A percentile compares a stretch with the other conserved stretches of the same genome.
Conservation (phyloP, 192 early-diverging fungal genomes). For the Obelidium mucronatum region DNA sequence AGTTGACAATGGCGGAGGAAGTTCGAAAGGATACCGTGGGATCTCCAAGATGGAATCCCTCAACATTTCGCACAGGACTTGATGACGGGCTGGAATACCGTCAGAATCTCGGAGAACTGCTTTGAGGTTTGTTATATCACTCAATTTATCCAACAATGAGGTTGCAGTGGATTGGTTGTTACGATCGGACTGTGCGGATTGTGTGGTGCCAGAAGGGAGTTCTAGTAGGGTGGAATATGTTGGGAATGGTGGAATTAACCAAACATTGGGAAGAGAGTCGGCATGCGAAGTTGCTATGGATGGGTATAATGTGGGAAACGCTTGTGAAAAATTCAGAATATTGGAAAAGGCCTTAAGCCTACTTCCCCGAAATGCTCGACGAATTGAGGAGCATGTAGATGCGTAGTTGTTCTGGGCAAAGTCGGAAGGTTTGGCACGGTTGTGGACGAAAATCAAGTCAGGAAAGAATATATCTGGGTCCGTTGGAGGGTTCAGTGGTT, state of each 20-base stretch:
- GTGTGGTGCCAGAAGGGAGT: too few relatives aligned
- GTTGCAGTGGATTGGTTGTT: not conserved
- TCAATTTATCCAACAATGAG: not conserved
- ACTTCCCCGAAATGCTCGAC: constrained; percentile 13
- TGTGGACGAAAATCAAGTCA: constrained; percentile 29
- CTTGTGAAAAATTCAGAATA: not conserved
- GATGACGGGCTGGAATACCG: constrained; percentile 15
- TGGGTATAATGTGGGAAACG: constrained; percentile 1
- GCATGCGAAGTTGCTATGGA: not conserved
- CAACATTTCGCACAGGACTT: constrained; percentile 28
- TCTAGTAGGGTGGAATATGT: too few relatives aligned
- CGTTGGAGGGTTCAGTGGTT: not conserved
- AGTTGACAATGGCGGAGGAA: not conserved
- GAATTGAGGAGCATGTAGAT: not conserved
- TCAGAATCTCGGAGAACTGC: not conserved
- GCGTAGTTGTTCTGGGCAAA: constrained; percentile 19
- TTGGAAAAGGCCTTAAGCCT: constrained; percentile 15
- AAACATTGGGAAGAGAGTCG: constrained; percentile 21
- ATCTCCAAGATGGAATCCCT: constrained; percentile 24
- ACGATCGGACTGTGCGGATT: not conserved
- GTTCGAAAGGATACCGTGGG: constrained; percentile 28
- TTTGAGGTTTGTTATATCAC: not conserved
- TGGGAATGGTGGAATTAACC: constrained; percentile 24
- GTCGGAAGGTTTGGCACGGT: constrained; percentile 30
- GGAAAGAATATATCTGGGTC: constrained; percentile 36